phyloP scores from a whole-genome alignment of 106 monocot species.

The Dactylorhiza incarnata region DNA sequence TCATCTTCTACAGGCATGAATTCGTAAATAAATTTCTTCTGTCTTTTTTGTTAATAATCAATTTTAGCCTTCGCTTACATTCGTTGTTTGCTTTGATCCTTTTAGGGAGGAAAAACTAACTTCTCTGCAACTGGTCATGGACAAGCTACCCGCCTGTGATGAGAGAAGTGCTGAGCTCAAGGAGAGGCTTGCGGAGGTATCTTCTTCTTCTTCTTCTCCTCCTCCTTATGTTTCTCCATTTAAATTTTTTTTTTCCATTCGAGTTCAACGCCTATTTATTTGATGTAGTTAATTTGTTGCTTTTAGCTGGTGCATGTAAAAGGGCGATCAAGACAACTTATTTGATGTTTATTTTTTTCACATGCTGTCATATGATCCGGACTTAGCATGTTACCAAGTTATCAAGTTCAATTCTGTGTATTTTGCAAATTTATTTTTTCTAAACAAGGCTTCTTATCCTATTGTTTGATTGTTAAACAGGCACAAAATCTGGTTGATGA shows the following conservation, averaged over 20 bases:
- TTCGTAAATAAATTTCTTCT: neutral
- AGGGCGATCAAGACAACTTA: neutral
- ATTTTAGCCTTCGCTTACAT: neutral
- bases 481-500: neutral
- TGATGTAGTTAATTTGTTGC: neutral
- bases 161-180: neutral
- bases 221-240: too few species aligned
- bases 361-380: neutral
- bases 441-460: neutral
- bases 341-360: neutral
- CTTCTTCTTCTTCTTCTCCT: neutral
- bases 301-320: neutral
- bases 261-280: neutral
- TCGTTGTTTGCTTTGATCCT: neutral
- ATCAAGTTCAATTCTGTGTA: neutral
- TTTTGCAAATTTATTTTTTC: neutral
- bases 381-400: neutral
- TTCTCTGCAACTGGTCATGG: conserved; percentile 3
- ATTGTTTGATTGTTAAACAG: neutral
- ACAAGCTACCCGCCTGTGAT: neutral
- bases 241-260: too few species aligned
- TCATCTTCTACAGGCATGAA: conserved; percentile 41
- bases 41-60: neutral
- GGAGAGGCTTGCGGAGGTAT: conserved; percentile 4
- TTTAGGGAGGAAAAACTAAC: conserved; percentile 9